These are phyloP conservation scores for Pseudogymnoascus sp. DNA, from an alignment of 2,329 filamentous ascomycete species.

Conservation along the genomic window DNA sequence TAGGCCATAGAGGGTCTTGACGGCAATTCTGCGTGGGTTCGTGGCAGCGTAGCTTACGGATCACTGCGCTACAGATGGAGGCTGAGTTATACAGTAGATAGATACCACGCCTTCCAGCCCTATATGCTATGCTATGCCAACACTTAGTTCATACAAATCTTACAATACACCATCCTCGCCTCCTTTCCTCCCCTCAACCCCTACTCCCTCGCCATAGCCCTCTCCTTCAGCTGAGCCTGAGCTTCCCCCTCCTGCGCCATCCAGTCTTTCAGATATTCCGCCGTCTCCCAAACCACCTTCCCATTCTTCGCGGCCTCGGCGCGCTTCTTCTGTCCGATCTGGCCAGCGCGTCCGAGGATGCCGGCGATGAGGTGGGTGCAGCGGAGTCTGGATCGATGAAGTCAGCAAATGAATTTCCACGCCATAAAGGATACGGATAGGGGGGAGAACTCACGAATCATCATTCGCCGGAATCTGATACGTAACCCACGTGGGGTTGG, in stretches of 20 bases:
- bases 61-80: neutral
- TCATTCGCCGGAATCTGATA: constrained; percentile 97
- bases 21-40: neutral
- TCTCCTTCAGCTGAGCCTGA: neutral
- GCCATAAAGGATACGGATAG: neutral
- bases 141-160: constrained; percentile 3
- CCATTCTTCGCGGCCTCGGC: constrained; percentile 55
- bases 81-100: constrained; percentile 3
- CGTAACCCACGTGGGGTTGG: constrained; percentile 86
- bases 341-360: constrained; percentile 74
- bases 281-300: constrained; percentile 53
- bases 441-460: constrained; percentile 58
- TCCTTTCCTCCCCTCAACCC: neutral
- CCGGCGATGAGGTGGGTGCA: constrained; percentile 75
- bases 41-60: neutral
- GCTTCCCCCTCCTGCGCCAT: constrained; percentile 10
- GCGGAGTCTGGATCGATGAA: constrained; percentile 55
- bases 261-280: constrained; percentile 20
- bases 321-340: constrained; percentile 65
- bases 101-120: neutral
- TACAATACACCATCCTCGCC: neutral
- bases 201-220: neutral
- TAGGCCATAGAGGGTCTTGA: neutral
- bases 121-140: constrained; percentile 5
- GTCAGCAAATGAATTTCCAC: constrained; percentile 2